Conservation (phyloP, 192 early-diverging fungal genomes). For the Obelidium mucronatum region DNA sequence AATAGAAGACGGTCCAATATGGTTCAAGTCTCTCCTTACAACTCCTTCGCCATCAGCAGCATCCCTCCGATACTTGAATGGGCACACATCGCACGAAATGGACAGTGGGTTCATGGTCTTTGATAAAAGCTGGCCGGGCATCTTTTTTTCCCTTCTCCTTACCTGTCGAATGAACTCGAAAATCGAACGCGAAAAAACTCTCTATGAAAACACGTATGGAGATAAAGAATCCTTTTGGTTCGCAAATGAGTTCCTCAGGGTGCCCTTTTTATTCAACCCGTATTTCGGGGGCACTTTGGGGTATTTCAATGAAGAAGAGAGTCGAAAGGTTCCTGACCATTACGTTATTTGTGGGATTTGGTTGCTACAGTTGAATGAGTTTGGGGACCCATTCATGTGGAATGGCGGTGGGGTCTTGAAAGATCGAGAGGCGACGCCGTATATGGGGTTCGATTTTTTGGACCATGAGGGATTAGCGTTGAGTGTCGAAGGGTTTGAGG, state of each 20-base stretch:
- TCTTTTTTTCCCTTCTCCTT: slow-evolving; percentile 16
- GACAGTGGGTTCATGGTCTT: slow-evolving; percentile 10
- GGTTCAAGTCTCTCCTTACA: not conserved
- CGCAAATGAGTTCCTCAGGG: slow-evolving; percentile 12
- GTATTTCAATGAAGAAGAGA: not conserved
- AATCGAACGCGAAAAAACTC: not conserved
- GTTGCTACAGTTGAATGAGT: slow-evolving; percentile 4
- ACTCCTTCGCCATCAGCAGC: not conserved
- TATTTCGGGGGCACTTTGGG: not conserved
- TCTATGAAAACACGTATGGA: slow-evolving; percentile 9
- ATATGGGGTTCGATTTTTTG: not conserved
- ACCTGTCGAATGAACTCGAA: slow-evolving; percentile 11
- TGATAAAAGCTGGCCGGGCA: slow-evolving; percentile 5
- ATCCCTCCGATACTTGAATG: not conserved
- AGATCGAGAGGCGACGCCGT: not conserved
- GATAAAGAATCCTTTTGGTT: slow-evolving; percentile 30
- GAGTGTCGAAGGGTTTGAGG: no score
- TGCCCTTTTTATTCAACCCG: slow-evolving; percentile 5
- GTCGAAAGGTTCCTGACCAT: not conserved
- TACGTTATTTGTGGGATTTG: not conserved
- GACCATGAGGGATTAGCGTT: not conserved
- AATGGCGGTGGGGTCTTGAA: slow-evolving; percentile 17
- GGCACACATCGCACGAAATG: not conserved
- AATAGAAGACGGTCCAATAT: not conserved
- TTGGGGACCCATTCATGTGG: not conserved